Evolutionary conservation across 148 eudicot genomes (phyloP).

Genomic region (Rhododendron mucronatum): DNA sequence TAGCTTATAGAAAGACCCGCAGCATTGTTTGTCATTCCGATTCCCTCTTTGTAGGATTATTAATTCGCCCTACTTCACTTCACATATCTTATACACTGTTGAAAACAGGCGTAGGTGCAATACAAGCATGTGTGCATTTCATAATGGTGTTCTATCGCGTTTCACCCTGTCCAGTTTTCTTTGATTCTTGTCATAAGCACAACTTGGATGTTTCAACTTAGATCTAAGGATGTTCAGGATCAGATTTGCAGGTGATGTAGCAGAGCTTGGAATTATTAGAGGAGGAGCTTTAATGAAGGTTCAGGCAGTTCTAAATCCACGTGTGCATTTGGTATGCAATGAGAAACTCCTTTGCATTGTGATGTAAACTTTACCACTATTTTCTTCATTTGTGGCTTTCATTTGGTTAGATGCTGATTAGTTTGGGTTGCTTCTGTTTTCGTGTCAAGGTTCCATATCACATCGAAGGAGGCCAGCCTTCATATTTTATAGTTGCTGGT

Average conservation of each 20-base stretch:
- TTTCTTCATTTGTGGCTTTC: background rate
- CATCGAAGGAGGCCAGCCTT: constrained; percentile 88
- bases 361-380: background rate
- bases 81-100: background rate
- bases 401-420: background rate
- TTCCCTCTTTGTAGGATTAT: background rate
- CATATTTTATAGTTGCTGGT: constrained; percentile 90
- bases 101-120: background rate
- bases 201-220: background rate
- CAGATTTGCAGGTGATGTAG: constrained; percentile 87
- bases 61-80: background rate
- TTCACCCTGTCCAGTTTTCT: background rate
- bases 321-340: constrained; percentile 78
- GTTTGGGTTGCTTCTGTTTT: constrained; percentile 4
- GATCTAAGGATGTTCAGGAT: constrained; percentile 22
- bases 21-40: background rate
- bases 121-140: background rate
- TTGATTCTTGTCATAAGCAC: background rate
- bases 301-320: constrained; percentile 64
- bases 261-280: constrained; percentile 87
- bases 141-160: background rate
- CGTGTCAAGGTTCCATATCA: constrained; percentile 79
- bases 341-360: background rate
- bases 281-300: constrained; percentile 65
- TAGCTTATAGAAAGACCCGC: background rate